phyloP scores from a whole-genome alignment of 495 filamentous ascomycete species.

The Xylaria venustula region DNA sequence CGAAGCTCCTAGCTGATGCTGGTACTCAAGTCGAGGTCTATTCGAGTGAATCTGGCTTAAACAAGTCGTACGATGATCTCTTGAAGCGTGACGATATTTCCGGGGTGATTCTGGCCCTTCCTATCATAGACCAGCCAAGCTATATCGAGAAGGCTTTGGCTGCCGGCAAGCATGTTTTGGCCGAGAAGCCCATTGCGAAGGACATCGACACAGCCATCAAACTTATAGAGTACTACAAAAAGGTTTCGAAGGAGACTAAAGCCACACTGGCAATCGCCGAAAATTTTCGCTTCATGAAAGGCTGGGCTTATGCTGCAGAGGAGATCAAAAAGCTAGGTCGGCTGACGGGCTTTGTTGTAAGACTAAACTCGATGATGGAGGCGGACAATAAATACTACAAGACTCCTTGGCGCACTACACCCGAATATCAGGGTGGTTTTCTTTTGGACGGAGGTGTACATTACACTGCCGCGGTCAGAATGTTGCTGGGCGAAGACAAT shows the following conservation, averaged over 20 bases:
- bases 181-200: conserved; percentile 79
- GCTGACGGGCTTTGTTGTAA: conserved; percentile 62
- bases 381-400: conserved; percentile 47
- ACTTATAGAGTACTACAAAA: conserved; percentile 61
- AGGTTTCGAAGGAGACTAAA: conserved; percentile 39
- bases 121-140: conserved; percentile 57
- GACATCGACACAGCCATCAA: conserved; percentile 61
- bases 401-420: conserved; percentile 73
- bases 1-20: conserved; percentile 31
- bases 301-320: conserved; percentile 55
- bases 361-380: conserved; percentile 54
- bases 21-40: conserved; percentile 47
- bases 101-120: conserved; percentile 70
- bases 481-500: conserved; percentile 57
- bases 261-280: conserved; percentile 69
- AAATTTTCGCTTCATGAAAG: conserved; percentile 68
- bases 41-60: conserved; percentile 59
- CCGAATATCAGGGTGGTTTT: conserved; percentile 74
- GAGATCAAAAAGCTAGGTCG: conserved; percentile 61
- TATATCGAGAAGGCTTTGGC: conserved; percentile 60
- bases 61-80: conserved; percentile 57
- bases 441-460: conserved; percentile 78
- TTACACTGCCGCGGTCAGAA: conserved; percentile 60
- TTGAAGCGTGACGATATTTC: conserved; percentile 63
- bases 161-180: conserved; percentile 76